Base-by-base conservation (phyloP, 2,329 filamentous ascomycete genomes). In the Diaporthe citriasiana region DNA sequence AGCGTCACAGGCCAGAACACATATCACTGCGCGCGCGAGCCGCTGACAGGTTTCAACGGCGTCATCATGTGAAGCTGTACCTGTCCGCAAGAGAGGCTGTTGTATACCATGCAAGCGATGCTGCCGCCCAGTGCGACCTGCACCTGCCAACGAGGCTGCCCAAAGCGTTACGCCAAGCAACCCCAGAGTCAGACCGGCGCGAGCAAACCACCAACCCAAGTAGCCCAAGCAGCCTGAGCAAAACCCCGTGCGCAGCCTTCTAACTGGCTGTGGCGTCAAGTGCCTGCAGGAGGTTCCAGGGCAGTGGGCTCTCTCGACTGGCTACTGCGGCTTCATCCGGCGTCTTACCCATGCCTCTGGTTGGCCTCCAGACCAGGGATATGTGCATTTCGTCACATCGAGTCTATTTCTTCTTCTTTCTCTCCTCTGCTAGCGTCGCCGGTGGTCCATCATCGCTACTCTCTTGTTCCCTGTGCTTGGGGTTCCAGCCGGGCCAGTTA, bases 201-300 rank as follows among this genome's bases (percentile, higher is more conserved):
- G 9, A 53, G 33, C 9, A 53, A 45, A 51, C 30, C 53, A 60
- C 68, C 65, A 45, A n/a, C 33, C 27, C 53, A 42, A 27, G 30
- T n/a, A 45, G 30, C 30, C 27, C 60, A 30, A n/a, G 30, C 50
- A 55, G 22, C 45, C 55, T 45, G 53, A 42, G 51, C 51, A 53
- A 17, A 38, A 30, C 50, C 17, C 25, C 33, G 59, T 72, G 68
- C 56, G 27, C 47, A 17, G 57, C 56, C 33, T 53, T 63, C 17
- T 72, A 35, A 72, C 73, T 72, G 73, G 73, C 65, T 60, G 30
- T 56, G 33, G 30, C 50, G 70, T 60, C 55, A 56, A 70, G 60
- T 73, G 70, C 73, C 12, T 74, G 63, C 63, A 74, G 63, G 10
- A 50, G 22, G 45, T 17, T 53, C 42, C 38, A 51, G 56, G 45